Evolutionary conservation across 257 asterid genomes (phyloP).

Genomic region (Osmanthus fragrans): DNA sequence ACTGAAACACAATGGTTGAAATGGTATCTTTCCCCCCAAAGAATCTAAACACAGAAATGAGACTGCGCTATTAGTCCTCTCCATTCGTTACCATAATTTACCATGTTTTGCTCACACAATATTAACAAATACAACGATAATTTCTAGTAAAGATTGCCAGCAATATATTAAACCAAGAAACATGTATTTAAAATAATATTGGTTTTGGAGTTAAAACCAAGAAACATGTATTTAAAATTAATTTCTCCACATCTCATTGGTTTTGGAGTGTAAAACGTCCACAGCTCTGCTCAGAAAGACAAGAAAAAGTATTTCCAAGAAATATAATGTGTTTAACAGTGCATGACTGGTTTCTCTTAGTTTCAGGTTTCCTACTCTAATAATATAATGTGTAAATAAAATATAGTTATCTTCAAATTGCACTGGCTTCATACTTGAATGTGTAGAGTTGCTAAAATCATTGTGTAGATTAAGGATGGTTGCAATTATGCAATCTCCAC

Average conservation of each 20-base stretch:
- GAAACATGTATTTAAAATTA: background rate
- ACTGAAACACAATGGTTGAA: conserved; percentile 1
- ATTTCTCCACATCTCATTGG: background rate
- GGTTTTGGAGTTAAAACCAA: background rate
- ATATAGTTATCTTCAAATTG: background rate
- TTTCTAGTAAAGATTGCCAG: background rate
- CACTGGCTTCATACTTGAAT: background rate
- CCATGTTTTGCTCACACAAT: background rate
- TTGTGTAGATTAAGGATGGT: background rate
- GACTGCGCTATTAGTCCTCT: background rate
- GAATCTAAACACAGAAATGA: background rate
- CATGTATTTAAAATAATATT: background rate
- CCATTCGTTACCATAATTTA: background rate
- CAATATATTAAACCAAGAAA: background rate
- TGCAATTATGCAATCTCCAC: background rate
- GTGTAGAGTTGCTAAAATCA: background rate
- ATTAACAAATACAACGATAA: background rate
- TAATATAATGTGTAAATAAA: background rate
- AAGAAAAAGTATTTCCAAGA: background rate
- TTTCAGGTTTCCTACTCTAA: background rate
- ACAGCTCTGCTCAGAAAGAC: background rate
- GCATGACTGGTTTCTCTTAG: background rate
- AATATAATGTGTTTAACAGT: background rate
- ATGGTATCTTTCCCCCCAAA: background rate
- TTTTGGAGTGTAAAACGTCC: background rate